Conservation (phyloP, 2,329 filamentous ascomycete species). For the Trichoderma arundinaceum region DNA sequence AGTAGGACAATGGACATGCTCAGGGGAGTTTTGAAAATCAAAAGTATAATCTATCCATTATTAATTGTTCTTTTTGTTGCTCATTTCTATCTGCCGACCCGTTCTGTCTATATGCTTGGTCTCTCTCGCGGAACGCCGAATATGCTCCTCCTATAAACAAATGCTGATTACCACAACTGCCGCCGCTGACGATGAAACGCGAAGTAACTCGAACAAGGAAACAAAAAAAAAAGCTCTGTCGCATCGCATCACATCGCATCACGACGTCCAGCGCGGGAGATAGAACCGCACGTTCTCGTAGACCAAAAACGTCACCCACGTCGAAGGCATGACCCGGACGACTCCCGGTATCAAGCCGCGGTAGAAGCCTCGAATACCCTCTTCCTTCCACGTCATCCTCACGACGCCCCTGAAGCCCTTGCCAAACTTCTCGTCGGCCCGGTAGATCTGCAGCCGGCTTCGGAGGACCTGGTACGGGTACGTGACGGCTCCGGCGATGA, state of each 20-base stretch:
- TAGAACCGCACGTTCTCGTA: conserved; percentile 91
- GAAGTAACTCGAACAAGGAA: not conserved
- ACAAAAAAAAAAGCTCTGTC: not conserved
- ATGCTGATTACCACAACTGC: conserved; percentile 15
- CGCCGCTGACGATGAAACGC: not conserved
- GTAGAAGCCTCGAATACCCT: conserved; percentile 86
- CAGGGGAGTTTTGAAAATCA: too few species aligned
- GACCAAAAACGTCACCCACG: conserved; percentile 94
- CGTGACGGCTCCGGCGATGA: conserved; percentile 85
- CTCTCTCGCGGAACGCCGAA: conserved; percentile 9
- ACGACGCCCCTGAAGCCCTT: conserved; percentile 74
- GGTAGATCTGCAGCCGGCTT: conserved; percentile 86
- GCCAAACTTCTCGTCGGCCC: conserved; percentile 76
- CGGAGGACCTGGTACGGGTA: conserved; percentile 96
- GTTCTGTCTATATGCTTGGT: conserved; percentile 15
- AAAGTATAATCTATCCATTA: not conserved
- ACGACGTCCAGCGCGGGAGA: conserved; percentile 55
- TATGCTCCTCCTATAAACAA: conserved; percentile 5
- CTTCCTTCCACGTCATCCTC: conserved; percentile 74
- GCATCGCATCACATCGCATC: not conserved
- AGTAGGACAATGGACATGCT: too few species aligned
- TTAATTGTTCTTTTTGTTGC: not conserved
- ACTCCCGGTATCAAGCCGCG: conserved; percentile 87
- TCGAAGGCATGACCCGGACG: conserved; percentile 89
- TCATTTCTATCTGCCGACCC: not conserved